These are phyloP conservation scores for Mucor indicus DNA, from an alignment of 371 early-diverging fungal genomes.

Conservation along the genomic window DNA sequence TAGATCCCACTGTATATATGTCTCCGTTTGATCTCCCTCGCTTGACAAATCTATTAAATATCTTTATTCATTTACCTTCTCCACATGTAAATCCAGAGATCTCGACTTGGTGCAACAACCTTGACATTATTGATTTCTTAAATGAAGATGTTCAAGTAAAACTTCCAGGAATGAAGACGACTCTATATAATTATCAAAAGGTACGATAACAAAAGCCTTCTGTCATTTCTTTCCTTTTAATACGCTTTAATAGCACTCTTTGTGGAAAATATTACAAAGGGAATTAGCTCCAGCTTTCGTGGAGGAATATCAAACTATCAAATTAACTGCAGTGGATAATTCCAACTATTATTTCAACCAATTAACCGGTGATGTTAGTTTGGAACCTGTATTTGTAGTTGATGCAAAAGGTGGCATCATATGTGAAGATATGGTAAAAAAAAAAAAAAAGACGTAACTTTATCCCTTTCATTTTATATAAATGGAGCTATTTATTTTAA, in stretches of 20 bases:
- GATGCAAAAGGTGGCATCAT: constrained; percentile 68
- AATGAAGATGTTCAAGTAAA: constrained; percentile 2
- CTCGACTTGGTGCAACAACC: constrained; percentile 2
- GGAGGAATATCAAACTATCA: constrained; percentile 31
- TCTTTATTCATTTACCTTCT: constrained; percentile 48
- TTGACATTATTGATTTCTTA: constrained; percentile 16
- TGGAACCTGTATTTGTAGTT: constrained; percentile 22
- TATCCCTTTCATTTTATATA: background rate
- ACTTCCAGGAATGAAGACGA: constrained; percentile 58
- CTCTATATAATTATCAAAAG: constrained; percentile 58
- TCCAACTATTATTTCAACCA: constrained; percentile 43
- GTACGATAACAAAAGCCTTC: constrained; percentile 2
- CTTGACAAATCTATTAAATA: constrained; percentile 19
- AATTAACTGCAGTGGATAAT: constrained; percentile 31
- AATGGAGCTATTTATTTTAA: constrained; percentile 1
- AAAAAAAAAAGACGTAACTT: background rate
- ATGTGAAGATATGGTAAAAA: constrained; percentile 73
- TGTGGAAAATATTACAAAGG: constrained; percentile 65
- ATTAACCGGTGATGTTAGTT: constrained; percentile 12
- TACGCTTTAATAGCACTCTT: constrained; percentile 32
- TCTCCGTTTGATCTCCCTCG: background rate
- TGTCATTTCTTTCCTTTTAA: background rate
- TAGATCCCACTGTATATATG: background rate
- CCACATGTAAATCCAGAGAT: constrained; percentile 9
- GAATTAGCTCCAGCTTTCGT: constrained; percentile 54